phyloP scores from a whole-genome alignment of 192 early-diverging fungal genomes.

The Linnemannia hyalina region DNA sequence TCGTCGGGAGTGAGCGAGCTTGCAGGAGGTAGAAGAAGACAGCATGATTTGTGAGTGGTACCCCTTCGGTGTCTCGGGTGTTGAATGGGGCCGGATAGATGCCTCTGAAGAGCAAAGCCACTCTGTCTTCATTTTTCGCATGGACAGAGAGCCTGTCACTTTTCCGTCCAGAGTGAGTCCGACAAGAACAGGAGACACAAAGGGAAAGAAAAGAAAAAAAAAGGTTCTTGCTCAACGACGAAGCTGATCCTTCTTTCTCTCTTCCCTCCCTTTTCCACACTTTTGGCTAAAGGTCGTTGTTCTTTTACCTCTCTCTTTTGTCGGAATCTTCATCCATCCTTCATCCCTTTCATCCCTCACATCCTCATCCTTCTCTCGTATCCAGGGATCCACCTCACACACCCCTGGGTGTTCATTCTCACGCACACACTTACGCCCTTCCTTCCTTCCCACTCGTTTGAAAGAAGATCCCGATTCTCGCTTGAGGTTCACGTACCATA shows the following conservation, averaged over 20 bases:
- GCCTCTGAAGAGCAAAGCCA: not conserved
- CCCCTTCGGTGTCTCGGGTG: not conserved
- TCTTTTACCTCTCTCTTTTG: constrained; percentile 9
- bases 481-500: not conserved
- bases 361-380: not conserved
- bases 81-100: not conserved
- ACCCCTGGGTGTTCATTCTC: not conserved
- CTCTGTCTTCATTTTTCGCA: not conserved
- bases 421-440: not conserved
- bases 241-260: constrained; percentile 1
- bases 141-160: not conserved
- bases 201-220: not conserved
- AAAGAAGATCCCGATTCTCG: not conserved
- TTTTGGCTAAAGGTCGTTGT: not conserved
- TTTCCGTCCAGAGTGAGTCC: not conserved
- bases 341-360: not conserved
- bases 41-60: not conserved
- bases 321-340: not conserved
- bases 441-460: not conserved
- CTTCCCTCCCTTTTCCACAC: not conserved
- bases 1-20: not conserved
- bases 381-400: not conserved
- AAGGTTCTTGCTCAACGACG: not conserved
- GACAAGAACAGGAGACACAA: not conserved
- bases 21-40: not conserved